Base-by-base conservation (phyloP, 2,329 filamentous ascomycete genomes). In the Fusarium fujikuroi region DNA sequence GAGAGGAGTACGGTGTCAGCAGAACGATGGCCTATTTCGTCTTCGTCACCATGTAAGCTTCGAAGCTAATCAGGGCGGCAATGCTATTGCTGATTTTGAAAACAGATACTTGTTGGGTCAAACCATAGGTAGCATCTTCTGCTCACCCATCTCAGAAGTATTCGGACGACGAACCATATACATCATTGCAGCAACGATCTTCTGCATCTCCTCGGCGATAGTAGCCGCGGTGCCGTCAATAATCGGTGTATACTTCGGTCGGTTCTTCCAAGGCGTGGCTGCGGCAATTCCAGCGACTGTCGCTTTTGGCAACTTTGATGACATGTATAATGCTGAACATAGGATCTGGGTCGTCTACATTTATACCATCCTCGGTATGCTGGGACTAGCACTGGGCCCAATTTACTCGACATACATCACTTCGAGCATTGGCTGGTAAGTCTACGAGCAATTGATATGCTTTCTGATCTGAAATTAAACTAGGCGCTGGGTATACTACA, bases 401-500 rank as follows among this genome's bases (percentile, higher is more conserved):
- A 67, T 67, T 0, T 67, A 67, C 23, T 52, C 64, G 0, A 42
- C 63, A 7, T 67, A 66, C 8, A 42, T 67, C 3, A 67, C 53
- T 1, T 47, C 64, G 2, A 67, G 63, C 2, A 67, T 67, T 37
- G 63, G 64, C 11, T 67, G 64, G 64, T 60, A 34, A 42, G 63
- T 37, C 0, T 11, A 18, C 2, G 11, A 19, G 1, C 0, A 6
- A 9, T 1, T 21, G 2, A 18, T 7, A 18, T 28, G 2, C 4
- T 30, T 23, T 1, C 18, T 37, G 2, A 15, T 0, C 52, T 67
- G 28, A 67, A 7, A 15, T 5, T 12, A 5, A 12, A 21, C 0
- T 37, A 67, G 64, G 64, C 64, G 64, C 3, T 67, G 64, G 64
- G 64, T 67, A 5, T 67, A 67, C 53, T 67, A 67, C 23, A 30